Conservation (phyloP, 805 yeast genomes). For the baker's yeast (Saccharomyces cerevisiae) region DNA sequence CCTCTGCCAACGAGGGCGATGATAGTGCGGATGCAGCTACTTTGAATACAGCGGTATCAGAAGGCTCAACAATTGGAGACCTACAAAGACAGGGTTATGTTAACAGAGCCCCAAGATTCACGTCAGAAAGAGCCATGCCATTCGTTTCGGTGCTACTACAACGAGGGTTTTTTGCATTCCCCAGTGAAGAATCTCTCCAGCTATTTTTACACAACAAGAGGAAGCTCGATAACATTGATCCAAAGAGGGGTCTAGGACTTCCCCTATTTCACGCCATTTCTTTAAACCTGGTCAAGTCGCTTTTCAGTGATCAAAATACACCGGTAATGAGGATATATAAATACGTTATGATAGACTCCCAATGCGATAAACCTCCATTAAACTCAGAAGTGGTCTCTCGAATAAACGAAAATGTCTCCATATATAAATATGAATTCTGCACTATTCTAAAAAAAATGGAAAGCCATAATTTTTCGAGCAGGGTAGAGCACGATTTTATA, state of each 20-base stretch:
- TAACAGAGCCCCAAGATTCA: constrained; percentile 25
- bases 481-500: constrained; percentile 26
- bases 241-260: constrained; percentile 24
- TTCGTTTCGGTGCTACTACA: constrained; percentile 29
- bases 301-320: constrained; percentile 20
- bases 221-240: constrained; percentile 17
- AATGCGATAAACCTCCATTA: constrained; percentile 8
- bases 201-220: constrained; percentile 23
- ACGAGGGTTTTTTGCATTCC: constrained; percentile 34
- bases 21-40: constrained; percentile 12
- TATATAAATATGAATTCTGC: constrained; percentile 29
- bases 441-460: constrained; percentile 21
- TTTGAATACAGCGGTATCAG: constrained; percentile 18
- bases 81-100: constrained; percentile 21
- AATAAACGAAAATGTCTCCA: constrained; percentile 3
- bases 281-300: constrained; percentile 23
- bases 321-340: constrained; percentile 29
- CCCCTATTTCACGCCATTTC: constrained; percentile 32
- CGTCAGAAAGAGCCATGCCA: constrained; percentile 25
- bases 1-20: constrained; percentile 10
- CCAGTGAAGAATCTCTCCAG: constrained; percentile 29
- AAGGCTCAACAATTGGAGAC: constrained; percentile 25
- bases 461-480: constrained; percentile 17
- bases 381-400: constrained; percentile 8
- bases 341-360: constrained; percentile 12